A percentile compares a stretch with the other conserved stretches of the same genome.
phyloP scores from a whole-genome alignment of 2,329 filamentous ascomycete genomes.

The Leptographium galeiforme region DNA sequence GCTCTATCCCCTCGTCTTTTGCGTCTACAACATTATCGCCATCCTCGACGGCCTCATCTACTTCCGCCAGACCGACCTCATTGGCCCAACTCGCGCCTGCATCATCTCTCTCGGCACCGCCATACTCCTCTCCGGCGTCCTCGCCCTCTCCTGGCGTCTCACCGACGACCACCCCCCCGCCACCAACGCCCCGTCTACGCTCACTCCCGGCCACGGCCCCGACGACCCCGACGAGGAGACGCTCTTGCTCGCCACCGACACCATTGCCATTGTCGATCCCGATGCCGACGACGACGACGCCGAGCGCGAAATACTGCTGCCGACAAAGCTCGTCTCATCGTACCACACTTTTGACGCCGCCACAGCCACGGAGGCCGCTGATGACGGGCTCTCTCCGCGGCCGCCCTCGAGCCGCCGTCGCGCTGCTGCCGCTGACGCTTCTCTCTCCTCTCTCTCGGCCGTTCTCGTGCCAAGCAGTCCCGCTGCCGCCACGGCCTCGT shows the following conservation, averaged over 20 bases:
- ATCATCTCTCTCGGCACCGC: slow-evolving; percentile 78
- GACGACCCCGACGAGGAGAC: slow-evolving; percentile 50
- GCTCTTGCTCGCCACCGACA: slow-evolving; percentile 33
- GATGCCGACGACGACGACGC: slow-evolving; percentile 18
- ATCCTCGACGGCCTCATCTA: slow-evolving; percentile 96
- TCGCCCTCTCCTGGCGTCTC: slow-evolving; percentile 87
- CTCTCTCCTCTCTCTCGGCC: not conserved
- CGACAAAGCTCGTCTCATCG: slow-evolving; percentile 13
- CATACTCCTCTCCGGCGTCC: slow-evolving; percentile 74
- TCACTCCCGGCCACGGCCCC: slow-evolving; percentile 73
- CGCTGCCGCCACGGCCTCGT: not conserved
- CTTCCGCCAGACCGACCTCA: slow-evolving; percentile 74
- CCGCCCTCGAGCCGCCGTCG: slow-evolving; percentile 18
- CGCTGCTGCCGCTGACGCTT: slow-evolving; percentile 17
- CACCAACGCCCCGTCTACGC: slow-evolving; percentile 48
- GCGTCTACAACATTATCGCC: slow-evolving; percentile 97
- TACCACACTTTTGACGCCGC: slow-evolving; percentile 32
- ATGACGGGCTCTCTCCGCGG: slow-evolving; percentile 18
- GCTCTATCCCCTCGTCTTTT: slow-evolving; percentile 93
- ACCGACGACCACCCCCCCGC: slow-evolving; percentile 59
- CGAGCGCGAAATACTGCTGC: slow-evolving; percentile 9
- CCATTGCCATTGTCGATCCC: slow-evolving; percentile 9
- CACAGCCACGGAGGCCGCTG: not conserved
- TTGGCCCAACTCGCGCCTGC: slow-evolving; percentile 61
- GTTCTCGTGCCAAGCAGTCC: not conserved